A percentile compares a stretch with the other conserved stretches of the same genome.
Evolutionary conservation across 495 filamentous ascomycete genomes (phyloP).

Genomic region (Lindgomyces ingoldianus): DNA sequence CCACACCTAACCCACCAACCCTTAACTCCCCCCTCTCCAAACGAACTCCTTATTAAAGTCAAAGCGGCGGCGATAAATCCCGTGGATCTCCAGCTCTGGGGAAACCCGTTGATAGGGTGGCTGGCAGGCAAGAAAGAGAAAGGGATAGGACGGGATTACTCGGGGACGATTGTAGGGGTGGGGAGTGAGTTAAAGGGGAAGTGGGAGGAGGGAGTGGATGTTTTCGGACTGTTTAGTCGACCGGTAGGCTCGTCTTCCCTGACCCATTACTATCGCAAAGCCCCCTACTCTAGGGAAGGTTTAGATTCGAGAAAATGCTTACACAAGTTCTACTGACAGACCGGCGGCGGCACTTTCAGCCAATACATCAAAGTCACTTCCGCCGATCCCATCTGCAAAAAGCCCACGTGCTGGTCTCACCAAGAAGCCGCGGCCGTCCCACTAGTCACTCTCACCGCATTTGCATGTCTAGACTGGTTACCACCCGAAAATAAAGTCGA

Average conservation of each 20-base stretch:
- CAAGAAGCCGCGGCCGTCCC: constrained; percentile 38
- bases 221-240: constrained; percentile 37
- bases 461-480: constrained; percentile 39
- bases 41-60: constrained; percentile 35
- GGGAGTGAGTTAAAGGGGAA: constrained; percentile 24
- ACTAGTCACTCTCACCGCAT: constrained; percentile 40
- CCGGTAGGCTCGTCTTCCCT: not conserved
- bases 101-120: constrained; percentile 26
- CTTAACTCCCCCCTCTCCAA: constrained; percentile 11
- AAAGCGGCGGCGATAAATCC: constrained; percentile 43
- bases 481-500: constrained; percentile 25
- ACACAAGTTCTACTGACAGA: no score
- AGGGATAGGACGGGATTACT: constrained; percentile 39
- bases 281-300: no score
- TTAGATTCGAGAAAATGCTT: no score
- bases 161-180: constrained; percentile 36
- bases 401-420: constrained; percentile 38
- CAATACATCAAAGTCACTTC: constrained; percentile 22
- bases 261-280: no score
- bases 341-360: constrained; percentile 32
- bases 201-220: constrained; percentile 34
- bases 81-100: constrained; percentile 43
- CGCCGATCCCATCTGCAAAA: constrained; percentile 28
- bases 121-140: constrained; percentile 33
- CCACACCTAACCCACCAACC: constrained; percentile 6